These are phyloP conservation scores for Capsicum chinense DNA, from an alignment of 257 asterid genomes.

Conservation along the genomic window DNA sequence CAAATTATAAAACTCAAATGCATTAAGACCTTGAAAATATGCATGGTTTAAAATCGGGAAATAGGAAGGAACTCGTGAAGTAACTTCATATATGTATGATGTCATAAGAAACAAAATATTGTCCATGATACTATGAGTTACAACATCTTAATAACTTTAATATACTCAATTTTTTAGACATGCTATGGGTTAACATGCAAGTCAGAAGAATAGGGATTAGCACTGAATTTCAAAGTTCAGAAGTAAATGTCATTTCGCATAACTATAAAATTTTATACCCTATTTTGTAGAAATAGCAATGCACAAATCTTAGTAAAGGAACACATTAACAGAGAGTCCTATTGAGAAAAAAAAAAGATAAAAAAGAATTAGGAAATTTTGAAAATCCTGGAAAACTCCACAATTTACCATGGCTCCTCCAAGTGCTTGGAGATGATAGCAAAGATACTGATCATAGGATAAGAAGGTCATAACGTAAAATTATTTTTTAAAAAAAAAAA, in stretches of 20 bases:
- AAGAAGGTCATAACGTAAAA: background rate
- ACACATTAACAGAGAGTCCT: background rate
- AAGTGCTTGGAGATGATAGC: background rate
- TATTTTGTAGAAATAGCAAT: background rate
- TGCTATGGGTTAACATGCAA: background rate
- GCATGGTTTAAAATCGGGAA: too few relatives aligned
- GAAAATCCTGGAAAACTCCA: background rate
- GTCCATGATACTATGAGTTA: background rate
- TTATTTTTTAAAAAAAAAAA: background rate
- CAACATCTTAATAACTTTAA: background rate
- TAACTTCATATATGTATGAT: too few relatives aligned
- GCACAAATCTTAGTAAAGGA: background rate
- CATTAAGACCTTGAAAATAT: too few relatives aligned
- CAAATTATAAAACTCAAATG: too few relatives aligned
- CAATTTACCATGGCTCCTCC: background rate
- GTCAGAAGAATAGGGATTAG: background rate
- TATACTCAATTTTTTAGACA: background rate
- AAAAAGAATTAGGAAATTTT: background rate
- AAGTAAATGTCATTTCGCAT: background rate
- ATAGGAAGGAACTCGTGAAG: too few relatives aligned
- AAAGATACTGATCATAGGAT: background rate
- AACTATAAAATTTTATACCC: background rate
- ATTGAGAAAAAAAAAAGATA: too few relatives aligned
- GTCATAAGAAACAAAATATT: too few relatives aligned
- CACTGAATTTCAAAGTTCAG: background rate